Evolutionary conservation across 345 rosid species (phyloP), one percentile per base, ranked within the genome.

Genomic region (Eucalyptus erythrocorys): DNA sequence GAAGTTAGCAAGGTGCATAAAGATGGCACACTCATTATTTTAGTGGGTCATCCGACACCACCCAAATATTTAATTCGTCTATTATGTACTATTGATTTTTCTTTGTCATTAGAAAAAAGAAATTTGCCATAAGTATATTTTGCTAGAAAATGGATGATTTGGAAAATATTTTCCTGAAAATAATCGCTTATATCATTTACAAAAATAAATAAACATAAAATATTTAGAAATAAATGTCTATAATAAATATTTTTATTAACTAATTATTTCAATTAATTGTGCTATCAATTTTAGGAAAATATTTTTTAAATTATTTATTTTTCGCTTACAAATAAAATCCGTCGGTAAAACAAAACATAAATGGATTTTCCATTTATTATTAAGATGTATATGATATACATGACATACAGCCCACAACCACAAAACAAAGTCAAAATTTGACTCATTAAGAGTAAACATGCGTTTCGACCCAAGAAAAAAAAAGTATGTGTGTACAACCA

Each of bases 141-240:
- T 59, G n/a, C 7, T 59, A 59, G 5, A 59, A 57, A 57, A 57
- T 57, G 7, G 26, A 26, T 57, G 7, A 57, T 57, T 57, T 57
- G 0, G 1, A 57, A 57, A 57, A 57, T 11, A 57, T 11, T 26
- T 57, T 26, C 3, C 3, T 5, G 2, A 2, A 27, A 57, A 57
- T 10, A 10, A 10, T 26, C 0, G 6, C 14, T 57, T 57, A 57
- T 57, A 57, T 26, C n/a, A 57, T 27, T 53, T 26, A 26, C 3
- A 57, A 57, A 24, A 57, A 57, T 57, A 26, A 26, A 57, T 57
- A 12, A 57, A 26, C 0, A 7, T 2, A 26, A 24, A 57, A 57
- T 57, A 57, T 26, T 10, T 57, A 57, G 15, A 57, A 26, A 26
- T 26, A 5, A 57, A 57, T 4, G 14, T 26, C 1, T 3, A 57